phyloP scores from a whole-genome alignment of 83 land plant genomes.

The Picea engelmannii region DNA sequence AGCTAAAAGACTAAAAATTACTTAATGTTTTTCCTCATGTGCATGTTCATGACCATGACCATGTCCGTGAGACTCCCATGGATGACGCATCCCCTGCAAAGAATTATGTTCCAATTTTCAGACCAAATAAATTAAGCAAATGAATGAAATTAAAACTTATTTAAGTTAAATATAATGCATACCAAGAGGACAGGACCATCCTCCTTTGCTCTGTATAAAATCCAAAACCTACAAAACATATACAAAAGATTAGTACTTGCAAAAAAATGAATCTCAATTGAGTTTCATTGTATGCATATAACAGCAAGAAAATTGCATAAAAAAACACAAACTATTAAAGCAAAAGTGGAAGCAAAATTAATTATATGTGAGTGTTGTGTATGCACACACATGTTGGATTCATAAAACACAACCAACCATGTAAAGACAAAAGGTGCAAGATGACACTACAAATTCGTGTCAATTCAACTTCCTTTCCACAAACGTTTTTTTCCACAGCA shows the following conservation, averaged over 20 bases:
- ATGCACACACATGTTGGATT: too few relatives aligned
- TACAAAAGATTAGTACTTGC: not conserved
- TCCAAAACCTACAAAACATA: conserved; percentile 64
- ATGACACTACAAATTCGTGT: too few relatives aligned
- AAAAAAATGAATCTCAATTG: too few relatives aligned
- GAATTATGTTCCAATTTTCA: not conserved
- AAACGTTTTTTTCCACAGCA: too few relatives aligned
- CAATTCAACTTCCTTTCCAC: too few relatives aligned
- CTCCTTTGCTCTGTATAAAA: conserved; percentile 81
- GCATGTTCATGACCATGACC: conserved; percentile 40
- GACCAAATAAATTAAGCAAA: not conserved
- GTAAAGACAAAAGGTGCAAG: too few relatives aligned
- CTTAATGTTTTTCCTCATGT: not conserved
- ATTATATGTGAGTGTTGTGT: too few relatives aligned
- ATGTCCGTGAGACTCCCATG: conserved; percentile 74
- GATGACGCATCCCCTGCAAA: conserved; percentile 75
- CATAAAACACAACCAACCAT: too few relatives aligned
- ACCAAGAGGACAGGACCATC: conserved; percentile 89
- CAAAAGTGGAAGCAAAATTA: too few relatives aligned
- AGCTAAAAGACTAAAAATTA: not conserved
- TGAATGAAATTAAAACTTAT: not conserved
- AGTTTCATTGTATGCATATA: too few relatives aligned
- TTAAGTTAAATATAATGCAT: conserved; percentile 2
- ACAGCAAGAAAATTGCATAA: too few relatives aligned
- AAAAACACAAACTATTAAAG: too few relatives aligned